phyloP scores from a whole-genome alignment of 1,139 yeast species.

The Candida tetrigidarum region DNA sequence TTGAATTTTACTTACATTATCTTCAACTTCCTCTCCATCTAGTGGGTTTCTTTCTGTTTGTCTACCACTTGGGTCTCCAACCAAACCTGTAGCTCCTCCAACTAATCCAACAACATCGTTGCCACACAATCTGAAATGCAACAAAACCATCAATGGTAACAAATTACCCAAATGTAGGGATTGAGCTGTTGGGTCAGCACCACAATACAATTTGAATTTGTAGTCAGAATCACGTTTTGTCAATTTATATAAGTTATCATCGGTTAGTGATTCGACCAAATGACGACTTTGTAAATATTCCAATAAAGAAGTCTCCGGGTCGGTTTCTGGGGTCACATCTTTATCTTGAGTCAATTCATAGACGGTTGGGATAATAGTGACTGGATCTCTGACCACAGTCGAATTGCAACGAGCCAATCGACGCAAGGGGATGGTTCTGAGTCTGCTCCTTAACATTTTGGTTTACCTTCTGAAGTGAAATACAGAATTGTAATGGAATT shows the following conservation, averaged over 20 bases:
- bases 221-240: slow-evolving; percentile 27
- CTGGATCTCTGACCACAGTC: slow-evolving; percentile 25
- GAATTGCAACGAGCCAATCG: slow-evolving; percentile 15
- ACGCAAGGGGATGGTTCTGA: slow-evolving; percentile 1
- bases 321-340: slow-evolving; percentile 26
- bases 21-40: slow-evolving; percentile 51
- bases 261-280: slow-evolving; percentile 52
- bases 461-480: too few relatives aligned
- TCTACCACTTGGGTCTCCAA: slow-evolving; percentile 98
- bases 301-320: slow-evolving; percentile 43
- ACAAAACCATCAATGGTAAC: slow-evolving; percentile 79
- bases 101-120: slow-evolving; percentile 81
- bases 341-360: slow-evolving; percentile 26
- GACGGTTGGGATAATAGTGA: slow-evolving; percentile 44
- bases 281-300: slow-evolving; percentile 50
- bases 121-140: slow-evolving; percentile 86
- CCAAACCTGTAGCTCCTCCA: slow-evolving; percentile 98
- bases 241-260: slow-evolving; percentile 47
- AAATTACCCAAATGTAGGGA: slow-evolving; percentile 92
- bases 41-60: slow-evolving; percentile 69
- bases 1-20: slow-evolving; percentile 66
- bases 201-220: slow-evolving; percentile 74
- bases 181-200: slow-evolving; percentile 95
- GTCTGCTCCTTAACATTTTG: slow-evolving; percentile 7
- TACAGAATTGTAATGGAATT: too few relatives aligned